Evolutionary conservation across 2,329 filamentous ascomycete species (phyloP).

Genomic region (Torrubiella hemipterigena): DNA sequence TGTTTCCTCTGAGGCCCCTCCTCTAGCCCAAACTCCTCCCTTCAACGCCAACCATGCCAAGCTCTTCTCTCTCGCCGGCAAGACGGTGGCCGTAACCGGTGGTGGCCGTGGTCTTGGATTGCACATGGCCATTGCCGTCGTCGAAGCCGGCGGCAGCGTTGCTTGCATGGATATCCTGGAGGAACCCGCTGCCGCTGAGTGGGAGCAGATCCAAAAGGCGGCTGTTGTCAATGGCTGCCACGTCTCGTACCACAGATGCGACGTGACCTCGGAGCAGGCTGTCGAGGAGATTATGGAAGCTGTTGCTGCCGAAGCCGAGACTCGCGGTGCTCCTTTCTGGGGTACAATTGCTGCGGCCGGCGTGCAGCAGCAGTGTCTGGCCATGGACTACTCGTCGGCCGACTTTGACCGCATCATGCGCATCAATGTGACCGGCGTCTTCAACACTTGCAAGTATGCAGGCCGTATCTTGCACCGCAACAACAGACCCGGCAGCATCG

Average conservation of each 20-base stretch:
- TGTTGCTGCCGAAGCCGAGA: conserved; percentile 21
- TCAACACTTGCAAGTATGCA: conserved; percentile 58
- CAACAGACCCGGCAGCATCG: conserved; percentile 30
- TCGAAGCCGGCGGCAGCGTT: conserved; percentile 36
- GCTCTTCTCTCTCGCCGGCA: conserved; percentile 32
- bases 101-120: conserved; percentile 25
- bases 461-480: conserved; percentile 42
- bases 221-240: conserved; percentile 20
- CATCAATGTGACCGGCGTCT: conserved; percentile 59
- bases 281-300: conserved; percentile 21
- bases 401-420: conserved; percentile 58
- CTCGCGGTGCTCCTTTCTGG: conserved; percentile 18
- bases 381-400: conserved; percentile 34
- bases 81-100: conserved; percentile 39
- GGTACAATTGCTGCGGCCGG: conserved; percentile 29
- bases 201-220: conserved; percentile 27
- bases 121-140: conserved; percentile 32
- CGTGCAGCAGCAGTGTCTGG: conserved; percentile 27
- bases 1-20: conserved; percentile 17
- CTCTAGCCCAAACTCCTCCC: too few species aligned
- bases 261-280: conserved; percentile 31
- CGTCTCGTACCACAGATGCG: conserved; percentile 29
- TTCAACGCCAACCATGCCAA: conserved; percentile 12
- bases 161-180: conserved; percentile 34
- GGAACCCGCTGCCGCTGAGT: conserved; percentile 23